Conservation (phyloP, 768 basidiomycete species). For the Calocybe indica region DNA sequence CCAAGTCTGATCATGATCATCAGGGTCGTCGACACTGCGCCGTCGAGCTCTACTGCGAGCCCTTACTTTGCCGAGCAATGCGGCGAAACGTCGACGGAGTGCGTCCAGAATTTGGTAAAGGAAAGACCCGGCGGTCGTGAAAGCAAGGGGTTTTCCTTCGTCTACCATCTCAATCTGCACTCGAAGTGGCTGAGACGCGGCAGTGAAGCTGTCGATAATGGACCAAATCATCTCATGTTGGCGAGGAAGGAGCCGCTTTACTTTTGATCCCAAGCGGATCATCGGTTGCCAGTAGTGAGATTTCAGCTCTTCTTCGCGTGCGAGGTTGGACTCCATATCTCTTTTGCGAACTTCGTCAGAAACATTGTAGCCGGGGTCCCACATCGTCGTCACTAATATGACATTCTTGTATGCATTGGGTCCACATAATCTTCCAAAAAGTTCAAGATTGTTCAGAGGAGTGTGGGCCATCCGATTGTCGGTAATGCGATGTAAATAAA, state of each 20-base stretch:
- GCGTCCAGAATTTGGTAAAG: no score
- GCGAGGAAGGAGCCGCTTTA: neutral
- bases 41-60: no score
- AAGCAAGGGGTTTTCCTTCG: neutral
- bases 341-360: no score
- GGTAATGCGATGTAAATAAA: slow-evolving; percentile 5
- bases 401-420: slow-evolving; percentile 19
- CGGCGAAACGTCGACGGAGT: no score
- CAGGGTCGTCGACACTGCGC: no score
- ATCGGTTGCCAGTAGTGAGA: neutral
- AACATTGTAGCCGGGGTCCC: slow-evolving; percentile 9
- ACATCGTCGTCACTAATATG: slow-evolving; percentile 31
- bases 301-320: neutral
- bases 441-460: neutral
- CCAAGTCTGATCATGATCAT: no score
- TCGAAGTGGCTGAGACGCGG: neutral
- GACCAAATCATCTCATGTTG: neutral
- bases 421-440: slow-evolving; percentile 12
- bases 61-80: no score
- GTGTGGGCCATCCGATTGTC: neutral
- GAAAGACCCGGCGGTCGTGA: neutral
- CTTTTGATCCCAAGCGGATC: neutral
- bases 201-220: neutral
- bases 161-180: neutral
- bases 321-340: no score